Conservation (phyloP, 345 rosid species). For the Arabis hirsuta region DNA sequence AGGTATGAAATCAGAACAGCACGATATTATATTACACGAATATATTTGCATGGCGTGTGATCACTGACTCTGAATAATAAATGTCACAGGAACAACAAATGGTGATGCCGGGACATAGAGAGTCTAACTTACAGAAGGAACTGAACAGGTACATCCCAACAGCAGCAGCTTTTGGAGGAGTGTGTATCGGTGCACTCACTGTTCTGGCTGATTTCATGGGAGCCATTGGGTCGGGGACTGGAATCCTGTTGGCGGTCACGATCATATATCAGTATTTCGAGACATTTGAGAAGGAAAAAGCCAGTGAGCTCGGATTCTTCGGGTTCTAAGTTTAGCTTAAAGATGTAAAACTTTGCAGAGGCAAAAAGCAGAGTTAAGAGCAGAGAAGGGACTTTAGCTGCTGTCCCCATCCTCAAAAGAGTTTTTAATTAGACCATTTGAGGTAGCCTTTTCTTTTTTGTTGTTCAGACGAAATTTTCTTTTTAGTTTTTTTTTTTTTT, state of each 20-base stretch:
- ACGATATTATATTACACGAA: background rate
- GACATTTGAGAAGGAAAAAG: conserved; percentile 93
- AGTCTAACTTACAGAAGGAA: conserved; percentile 85
- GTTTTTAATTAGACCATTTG: conserved; percentile 21
- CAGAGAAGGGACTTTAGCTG: conserved; percentile 23
- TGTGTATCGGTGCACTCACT: conserved; percentile 83
- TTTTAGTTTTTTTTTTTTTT: background rate
- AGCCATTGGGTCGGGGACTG: conserved; percentile 87
- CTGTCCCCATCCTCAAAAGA: conserved; percentile 31
- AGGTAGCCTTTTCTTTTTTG: conserved; percentile 29
- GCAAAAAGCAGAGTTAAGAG: conserved; percentile 33
- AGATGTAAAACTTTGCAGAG: conserved; percentile 24
- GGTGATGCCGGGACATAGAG: conserved; percentile 96
- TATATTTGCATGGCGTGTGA: background rate
- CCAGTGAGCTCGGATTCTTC: conserved; percentile 86
- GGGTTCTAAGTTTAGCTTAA: conserved; percentile 56
- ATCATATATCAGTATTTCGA: conserved; percentile 87
- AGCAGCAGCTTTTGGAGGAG: conserved; percentile 90
- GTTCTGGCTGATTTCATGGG: conserved; percentile 93
- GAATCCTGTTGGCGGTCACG: conserved; percentile 83
- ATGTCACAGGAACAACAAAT: conserved; percentile 84
- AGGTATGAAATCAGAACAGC: conserved; percentile 48
- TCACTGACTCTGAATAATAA: background rate
- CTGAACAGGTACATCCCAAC: conserved; percentile 88
- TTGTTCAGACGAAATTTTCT: conserved; percentile 27